phyloP scores from a whole-genome alignment of 768 basidiomycete species.

The Russula virescens region DNA sequence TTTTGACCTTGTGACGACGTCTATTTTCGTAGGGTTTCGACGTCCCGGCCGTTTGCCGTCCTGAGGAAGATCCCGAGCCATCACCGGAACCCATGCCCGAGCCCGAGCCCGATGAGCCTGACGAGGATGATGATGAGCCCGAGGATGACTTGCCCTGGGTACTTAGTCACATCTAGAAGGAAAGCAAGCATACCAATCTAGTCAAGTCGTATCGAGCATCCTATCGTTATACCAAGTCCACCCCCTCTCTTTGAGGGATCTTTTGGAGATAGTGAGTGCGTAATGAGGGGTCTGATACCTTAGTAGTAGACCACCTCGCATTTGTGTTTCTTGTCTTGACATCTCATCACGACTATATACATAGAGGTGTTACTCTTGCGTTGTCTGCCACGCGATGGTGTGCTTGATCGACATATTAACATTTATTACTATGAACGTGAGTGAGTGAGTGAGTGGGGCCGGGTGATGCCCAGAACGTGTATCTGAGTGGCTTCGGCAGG shows the following conservation, averaged over 20 bases:
- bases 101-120: conserved; percentile 34
- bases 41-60: conserved; percentile 39
- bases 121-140: conserved; percentile 24
- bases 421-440: too few species aligned
- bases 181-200: neutral
- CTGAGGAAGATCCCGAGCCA: conserved; percentile 27
- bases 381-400: too few species aligned
- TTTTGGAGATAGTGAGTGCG: neutral
- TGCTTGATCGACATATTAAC: too few species aligned
- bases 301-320: neutral
- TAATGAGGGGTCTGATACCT: neutral
- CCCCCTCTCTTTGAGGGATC: neutral
- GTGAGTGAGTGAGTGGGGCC: too few species aligned
- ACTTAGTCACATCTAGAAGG: neutral
- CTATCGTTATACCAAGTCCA: neutral
- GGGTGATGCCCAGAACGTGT: too few species aligned
- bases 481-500: too few species aligned
- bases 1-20: neutral
- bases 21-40: conserved; percentile 34
- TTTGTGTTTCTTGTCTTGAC: neutral
- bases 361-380: neutral
- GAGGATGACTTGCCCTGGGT: conserved; percentile 8
- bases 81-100: conserved; percentile 29
- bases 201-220: neutral
- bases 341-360: neutral